Conservation (phyloP, 805 yeast species). For the Saturnispora besseyi region DNA sequence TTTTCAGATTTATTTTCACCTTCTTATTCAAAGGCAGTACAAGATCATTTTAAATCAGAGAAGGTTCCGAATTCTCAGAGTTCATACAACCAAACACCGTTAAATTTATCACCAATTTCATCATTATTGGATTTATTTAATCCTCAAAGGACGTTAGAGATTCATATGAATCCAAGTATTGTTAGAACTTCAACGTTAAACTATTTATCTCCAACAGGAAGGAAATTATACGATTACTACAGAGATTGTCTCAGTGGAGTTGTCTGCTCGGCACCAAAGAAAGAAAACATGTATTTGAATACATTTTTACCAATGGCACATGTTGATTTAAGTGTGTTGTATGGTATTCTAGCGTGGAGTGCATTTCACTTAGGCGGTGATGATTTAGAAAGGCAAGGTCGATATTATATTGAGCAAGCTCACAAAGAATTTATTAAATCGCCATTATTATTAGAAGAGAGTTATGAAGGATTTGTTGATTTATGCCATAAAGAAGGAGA, state of each 20-base stretch:
- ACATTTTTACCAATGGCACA: constrained; percentile 50
- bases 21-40: constrained; percentile 18
- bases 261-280: constrained; percentile 41
- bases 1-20: constrained; percentile 21
- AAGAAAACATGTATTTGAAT: constrained; percentile 41
- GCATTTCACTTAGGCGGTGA: constrained; percentile 41
- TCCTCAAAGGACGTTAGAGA: neutral
- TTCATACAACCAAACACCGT: neutral
- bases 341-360: constrained; percentile 47
- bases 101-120: neutral
- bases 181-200: constrained; percentile 22
- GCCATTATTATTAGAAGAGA: constrained; percentile 21
- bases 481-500: neutral
- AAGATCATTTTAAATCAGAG: constrained; percentile 16
- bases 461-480: neutral
- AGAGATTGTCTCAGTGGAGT: constrained; percentile 35
- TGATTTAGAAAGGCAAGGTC: constrained; percentile 39
- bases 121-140: neutral
- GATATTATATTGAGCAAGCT: constrained; percentile 39
- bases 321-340: constrained; percentile 39
- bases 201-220: constrained; percentile 27
- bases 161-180: constrained; percentile 25
- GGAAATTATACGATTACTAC: constrained; percentile 36
- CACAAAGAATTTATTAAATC: constrained; percentile 32
- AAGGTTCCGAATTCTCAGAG: neutral